Evolutionary conservation across 2,329 filamentous ascomycete species (phyloP), one percentile per base, ranked within the genome.

Genomic region (Nigrospora oryzae): DNA sequence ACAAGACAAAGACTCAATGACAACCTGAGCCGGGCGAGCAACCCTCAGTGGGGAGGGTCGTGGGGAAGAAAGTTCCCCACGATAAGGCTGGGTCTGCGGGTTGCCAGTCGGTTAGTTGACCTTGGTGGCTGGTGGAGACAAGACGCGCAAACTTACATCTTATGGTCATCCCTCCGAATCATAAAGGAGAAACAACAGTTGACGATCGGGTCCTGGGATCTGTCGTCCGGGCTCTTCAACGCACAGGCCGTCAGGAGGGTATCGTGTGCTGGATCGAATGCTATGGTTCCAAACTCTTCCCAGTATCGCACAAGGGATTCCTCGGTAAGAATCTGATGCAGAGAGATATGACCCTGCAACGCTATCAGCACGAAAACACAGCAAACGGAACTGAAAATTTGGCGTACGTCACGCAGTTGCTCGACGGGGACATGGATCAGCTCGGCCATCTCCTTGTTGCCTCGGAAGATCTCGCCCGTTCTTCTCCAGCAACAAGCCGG

Each of bases 401-500:
- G 14, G 75, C 88, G 70, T 67, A 95, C 90, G 69, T 97, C 93
- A 72, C 91, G 79, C 51, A 98, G 67, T 49, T 82, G 83, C 56
- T 96, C 91, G 55, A 96, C 90, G 1, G 89, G 89, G 30, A 96
- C 89, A 55, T 90, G 83, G 51, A 98, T 91, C 46, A 98, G 73
- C 65, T 97, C 89, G 7, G 93, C 93, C 91, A 98, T 98, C 66
- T 98, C 93, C 60, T 95, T 95, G 63, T 98, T 98, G 0, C 91
- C 93, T 52, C 93, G 77, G 62, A 95, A 97, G 40, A 98, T 97
- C 69, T 98, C 93, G 11, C 93, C 93, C 0, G 93, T 98, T 58
- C 93, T 77, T 57, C 93, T 78, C 93, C 93, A 98, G 63, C 91
- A 95, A 65, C 93, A 98, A 13, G 93, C 93, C 0, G 93, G 93